phyloP scores from a whole-genome alignment of 345 rosid species.

The Cochlearia excelsa region DNA sequence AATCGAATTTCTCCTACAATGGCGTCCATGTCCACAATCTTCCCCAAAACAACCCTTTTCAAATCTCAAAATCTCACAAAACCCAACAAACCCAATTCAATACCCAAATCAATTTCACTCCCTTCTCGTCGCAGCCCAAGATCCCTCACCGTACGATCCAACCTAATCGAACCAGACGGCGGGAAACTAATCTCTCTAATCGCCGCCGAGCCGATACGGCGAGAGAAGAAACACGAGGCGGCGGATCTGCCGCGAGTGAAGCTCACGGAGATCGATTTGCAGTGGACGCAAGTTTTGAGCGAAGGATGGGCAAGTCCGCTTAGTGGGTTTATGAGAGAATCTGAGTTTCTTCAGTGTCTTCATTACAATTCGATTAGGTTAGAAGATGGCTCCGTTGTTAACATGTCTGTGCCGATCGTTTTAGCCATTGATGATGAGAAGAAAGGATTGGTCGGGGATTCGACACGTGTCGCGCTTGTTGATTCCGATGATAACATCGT shows the following conservation, averaged over 20 bases:
- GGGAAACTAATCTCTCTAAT: conserved; percentile 70
- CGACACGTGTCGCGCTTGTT: conserved; percentile 62
- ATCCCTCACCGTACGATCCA: conserved; percentile 36
- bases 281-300: conserved; percentile 93
- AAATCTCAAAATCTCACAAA: conserved; percentile 41
- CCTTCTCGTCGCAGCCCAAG: conserved; percentile 30
- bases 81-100: conserved; percentile 34
- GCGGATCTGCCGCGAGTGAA: conserved; percentile 51
- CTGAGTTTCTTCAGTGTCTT: conserved; percentile 99
- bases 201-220: conserved; percentile 51
- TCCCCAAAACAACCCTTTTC: conserved; percentile 32
- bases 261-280: conserved; percentile 58
- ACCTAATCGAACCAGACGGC: conserved; percentile 82
- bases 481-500: conserved; percentile 56
- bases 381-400: conserved; percentile 76
- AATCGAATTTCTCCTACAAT: conserved; percentile 27
- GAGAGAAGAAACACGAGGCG: conserved; percentile 60
- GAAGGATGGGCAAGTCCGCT: conserved; percentile 99
- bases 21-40: conserved; percentile 56
- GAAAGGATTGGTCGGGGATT: conserved; percentile 60
- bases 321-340: conserved; percentile 85
- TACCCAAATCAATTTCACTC: conserved; percentile 29
- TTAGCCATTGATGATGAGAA: conserved; percentile 68
- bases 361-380: conserved; percentile 84
- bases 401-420: conserved; percentile 95